These are phyloP conservation scores for Parachlorella kessleri DNA, from an alignment of 139 green algal species.

Conservation along the genomic window DNA sequence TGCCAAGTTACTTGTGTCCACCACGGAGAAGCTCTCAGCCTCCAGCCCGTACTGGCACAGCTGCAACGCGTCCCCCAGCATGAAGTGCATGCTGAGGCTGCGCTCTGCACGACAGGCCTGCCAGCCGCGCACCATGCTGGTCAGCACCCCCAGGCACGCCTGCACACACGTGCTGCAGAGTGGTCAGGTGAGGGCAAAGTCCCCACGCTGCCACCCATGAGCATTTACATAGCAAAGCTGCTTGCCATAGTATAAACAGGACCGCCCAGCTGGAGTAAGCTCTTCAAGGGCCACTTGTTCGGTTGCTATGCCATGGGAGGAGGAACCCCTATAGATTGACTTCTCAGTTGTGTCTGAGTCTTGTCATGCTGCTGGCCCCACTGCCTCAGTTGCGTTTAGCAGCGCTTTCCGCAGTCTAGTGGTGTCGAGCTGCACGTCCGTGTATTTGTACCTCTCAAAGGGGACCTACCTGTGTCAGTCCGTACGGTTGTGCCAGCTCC, in stretches of 20 bases:
- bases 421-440: background rate
- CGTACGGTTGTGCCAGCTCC: background rate
- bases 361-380: background rate
- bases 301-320: no score
- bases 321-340: no score
- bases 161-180: background rate
- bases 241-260: no score
- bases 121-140: background rate
- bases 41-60: conserved; percentile 1
- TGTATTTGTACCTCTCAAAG: background rate
- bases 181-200: no score
- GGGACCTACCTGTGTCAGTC: background rate
- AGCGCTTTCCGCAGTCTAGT: background rate
- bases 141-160: conserved; percentile 6
- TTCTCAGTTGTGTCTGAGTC: no score
- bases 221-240: no score
- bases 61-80: conserved; percentile 2
- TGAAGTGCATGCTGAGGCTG: background rate
- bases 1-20: conserved; percentile 10
- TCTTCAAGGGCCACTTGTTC: no score
- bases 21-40: background rate
- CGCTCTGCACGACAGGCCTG: background rate
- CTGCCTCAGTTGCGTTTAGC: background rate
- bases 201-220: no score
- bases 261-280: no score